Evolutionary conservation across 1,284 basidiomycete species (phyloP).

Genomic region (Boletellus deceptivus): DNA sequence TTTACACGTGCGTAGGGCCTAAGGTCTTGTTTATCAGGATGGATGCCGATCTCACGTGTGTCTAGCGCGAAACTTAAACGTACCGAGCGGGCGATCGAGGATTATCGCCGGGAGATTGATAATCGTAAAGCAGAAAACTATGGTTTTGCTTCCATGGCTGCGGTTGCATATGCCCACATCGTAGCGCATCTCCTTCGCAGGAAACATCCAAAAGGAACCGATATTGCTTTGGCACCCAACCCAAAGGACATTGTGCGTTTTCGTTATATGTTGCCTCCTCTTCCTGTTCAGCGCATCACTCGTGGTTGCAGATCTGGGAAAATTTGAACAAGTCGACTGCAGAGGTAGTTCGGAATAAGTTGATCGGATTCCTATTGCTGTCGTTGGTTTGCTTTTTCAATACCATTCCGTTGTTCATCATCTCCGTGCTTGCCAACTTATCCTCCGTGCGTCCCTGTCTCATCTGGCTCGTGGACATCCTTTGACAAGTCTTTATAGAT

Average conservation of each 20-base stretch:
- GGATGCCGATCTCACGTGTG: constrained; percentile 5
- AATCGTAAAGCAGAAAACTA: constrained; percentile 82
- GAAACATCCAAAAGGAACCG: constrained; percentile 73
- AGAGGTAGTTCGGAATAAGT: constrained; percentile 64
- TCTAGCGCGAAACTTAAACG: constrained; percentile 67
- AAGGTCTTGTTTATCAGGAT: neutral
- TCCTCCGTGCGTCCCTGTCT: constrained; percentile 52
- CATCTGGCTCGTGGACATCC: neutral
- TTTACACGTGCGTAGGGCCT: constrained; percentile 50
- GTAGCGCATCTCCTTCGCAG: constrained; percentile 68
- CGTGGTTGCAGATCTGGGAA: constrained; percentile 66
- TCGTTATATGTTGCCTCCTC: neutral
- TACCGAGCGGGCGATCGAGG: constrained; percentile 77
- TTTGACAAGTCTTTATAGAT: constrained; percentile 39
- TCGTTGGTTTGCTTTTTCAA: constrained; percentile 84
- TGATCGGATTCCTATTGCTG: constrained; percentile 76
- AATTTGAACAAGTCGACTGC: constrained; percentile 77
- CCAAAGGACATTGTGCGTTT: constrained; percentile 78
- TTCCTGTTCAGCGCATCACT: neutral
- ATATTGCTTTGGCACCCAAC: constrained; percentile 75
- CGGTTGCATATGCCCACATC: constrained; percentile 87
- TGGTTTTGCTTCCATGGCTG: constrained; percentile 92
- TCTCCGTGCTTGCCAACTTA: constrained; percentile 81
- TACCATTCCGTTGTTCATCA: constrained; percentile 81
- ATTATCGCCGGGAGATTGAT: constrained; percentile 73